Conservation (phyloP, 202 grass and related monocot genomes). For the Setaria viridis region DNA sequence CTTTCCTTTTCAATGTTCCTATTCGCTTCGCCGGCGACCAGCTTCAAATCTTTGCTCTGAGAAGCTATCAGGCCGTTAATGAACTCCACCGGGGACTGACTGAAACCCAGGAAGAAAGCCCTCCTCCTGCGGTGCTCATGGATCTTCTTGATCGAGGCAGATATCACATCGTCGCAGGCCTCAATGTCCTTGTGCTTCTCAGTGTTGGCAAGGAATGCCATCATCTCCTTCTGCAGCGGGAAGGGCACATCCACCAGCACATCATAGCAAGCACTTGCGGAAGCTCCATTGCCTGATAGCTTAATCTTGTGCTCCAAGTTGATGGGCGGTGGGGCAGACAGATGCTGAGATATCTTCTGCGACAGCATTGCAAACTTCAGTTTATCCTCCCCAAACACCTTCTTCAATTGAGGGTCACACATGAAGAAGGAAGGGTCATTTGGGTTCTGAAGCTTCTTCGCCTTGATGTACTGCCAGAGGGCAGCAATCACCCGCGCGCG, state of each 20-base stretch:
- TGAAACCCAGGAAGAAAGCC: conserved; percentile 95
- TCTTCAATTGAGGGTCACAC: conserved; percentile 77
- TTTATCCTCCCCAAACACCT: conserved; percentile 90
- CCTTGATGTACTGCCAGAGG: conserved; percentile 92
- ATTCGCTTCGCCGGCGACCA: conserved; percentile 78
- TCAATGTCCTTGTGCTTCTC: conserved; percentile 64
- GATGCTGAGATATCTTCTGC: conserved; percentile 91
- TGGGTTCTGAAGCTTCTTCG: conserved; percentile 87
- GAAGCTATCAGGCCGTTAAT: conserved; percentile 85
- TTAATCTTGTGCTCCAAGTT: conserved; percentile 82
- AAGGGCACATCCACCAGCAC: conserved; percentile 89
- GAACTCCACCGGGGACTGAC: conserved; percentile 92
- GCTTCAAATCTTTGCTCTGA: conserved; percentile 96
- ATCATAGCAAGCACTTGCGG: conserved; percentile 83
- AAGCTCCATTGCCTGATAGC: conserved; percentile 69
- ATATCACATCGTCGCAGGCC: conserved; percentile 79
- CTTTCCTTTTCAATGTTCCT: conserved; percentile 83
- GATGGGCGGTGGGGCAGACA: conserved; percentile 70
- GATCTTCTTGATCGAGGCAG: conserved; percentile 94
- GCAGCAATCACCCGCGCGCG: conserved; percentile 79
- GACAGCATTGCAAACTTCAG: conserved; percentile 83
- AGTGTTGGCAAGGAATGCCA: conserved; percentile 68
- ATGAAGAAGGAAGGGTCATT: conserved; percentile 80
- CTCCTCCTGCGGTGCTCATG: conserved; percentile 90
- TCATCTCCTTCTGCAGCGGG: conserved; percentile 86